Conservation (phyloP, 257 asterid genomes). For the Avicennia marina region DNA sequence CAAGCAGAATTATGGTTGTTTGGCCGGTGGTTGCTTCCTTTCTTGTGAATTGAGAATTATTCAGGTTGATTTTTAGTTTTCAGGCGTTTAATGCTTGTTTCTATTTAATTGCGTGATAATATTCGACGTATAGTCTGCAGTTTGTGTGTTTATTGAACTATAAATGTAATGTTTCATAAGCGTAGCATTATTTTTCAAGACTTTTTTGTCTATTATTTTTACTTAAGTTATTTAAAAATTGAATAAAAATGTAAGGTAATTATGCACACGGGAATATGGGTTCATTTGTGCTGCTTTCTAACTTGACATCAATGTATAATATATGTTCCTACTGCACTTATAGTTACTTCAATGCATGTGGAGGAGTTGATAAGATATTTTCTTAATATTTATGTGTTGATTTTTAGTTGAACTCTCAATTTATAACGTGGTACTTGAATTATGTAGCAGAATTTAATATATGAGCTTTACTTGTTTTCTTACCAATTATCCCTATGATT, state of each 20-base stretch:
- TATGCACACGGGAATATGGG: background rate
- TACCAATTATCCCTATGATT: slow-evolving; percentile 3
- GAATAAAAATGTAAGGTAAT: background rate
- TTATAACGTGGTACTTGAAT: background rate
- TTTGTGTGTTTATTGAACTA: no score
- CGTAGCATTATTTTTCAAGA: no score
- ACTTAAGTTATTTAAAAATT: background rate
- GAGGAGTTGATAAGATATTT: background rate
- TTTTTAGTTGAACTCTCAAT: background rate
- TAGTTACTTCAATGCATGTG: background rate
- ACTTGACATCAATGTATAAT: background rate
- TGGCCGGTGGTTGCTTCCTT: slow-evolving; percentile 1
- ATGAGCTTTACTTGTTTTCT: background rate
- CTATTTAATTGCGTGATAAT: background rate
- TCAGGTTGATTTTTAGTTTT: background rate
- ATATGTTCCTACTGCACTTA: background rate
- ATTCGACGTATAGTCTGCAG: background rate
- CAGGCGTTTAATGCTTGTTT: background rate
- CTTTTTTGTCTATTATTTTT: slow-evolving; percentile 1
- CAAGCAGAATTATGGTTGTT: slow-evolving; percentile 12
- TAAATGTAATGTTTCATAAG: no score
- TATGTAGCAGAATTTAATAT: background rate
- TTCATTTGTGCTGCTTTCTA: background rate
- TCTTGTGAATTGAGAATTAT: background rate
- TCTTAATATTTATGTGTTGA: background rate